phyloP scores from a whole-genome alignment of 257 asterid species.

The Nicotiana noctiflora region DNA sequence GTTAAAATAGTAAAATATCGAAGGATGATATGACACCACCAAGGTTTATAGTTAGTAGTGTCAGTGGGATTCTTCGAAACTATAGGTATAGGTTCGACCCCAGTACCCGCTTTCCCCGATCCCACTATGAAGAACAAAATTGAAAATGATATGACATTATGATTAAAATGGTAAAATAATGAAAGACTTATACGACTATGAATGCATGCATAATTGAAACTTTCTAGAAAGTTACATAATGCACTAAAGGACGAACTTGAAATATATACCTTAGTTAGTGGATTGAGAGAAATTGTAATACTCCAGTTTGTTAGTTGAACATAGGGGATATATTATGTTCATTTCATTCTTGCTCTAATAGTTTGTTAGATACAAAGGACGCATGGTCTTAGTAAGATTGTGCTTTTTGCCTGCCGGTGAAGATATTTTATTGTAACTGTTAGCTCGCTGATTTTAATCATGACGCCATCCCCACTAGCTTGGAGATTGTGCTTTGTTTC shows the following conservation, averaged over 20 bases:
- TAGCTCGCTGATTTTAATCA: not conserved
- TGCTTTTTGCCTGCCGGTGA: not conserved
- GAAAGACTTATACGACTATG: not conserved
- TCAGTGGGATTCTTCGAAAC: too few species aligned
- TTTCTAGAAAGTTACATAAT: not conserved
- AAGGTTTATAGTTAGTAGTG: too few species aligned
- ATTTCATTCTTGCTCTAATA: not conserved
- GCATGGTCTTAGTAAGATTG: not conserved
- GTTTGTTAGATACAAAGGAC: not conserved
- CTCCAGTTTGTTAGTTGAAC: not conserved
- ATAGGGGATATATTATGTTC: not conserved
- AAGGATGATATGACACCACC: not conserved
- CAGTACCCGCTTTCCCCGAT: too few species aligned
- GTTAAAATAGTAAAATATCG: not conserved
- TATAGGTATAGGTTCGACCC: too few species aligned
- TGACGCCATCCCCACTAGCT: not conserved
- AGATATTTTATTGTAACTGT: not conserved
- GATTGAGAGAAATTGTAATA: not conserved
- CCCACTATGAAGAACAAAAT: too few species aligned
- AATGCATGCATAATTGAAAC: not conserved
- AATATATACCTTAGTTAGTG: not conserved
- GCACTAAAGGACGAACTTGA: not conserved
- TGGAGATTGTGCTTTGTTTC: not conserved
- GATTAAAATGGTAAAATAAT: not conserved
- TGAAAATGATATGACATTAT: not conserved